These are phyloP conservation scores for Pseudogymnoascus sp. DNA, from an alignment of 2,329 filamentous ascomycete species.

Conservation along the genomic window DNA sequence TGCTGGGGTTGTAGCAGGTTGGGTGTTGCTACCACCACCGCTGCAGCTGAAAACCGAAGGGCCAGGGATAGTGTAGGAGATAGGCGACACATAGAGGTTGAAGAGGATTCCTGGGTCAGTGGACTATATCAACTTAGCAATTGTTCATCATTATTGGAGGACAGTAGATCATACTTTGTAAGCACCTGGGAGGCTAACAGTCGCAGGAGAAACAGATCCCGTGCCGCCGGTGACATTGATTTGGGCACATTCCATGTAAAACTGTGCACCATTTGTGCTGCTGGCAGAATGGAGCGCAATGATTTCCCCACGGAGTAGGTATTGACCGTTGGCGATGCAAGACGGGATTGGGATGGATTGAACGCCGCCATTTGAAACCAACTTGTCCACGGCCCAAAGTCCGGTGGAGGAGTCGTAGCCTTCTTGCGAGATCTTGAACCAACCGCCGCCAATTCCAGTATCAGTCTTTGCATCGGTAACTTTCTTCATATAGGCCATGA, in stretches of 20 bases:
- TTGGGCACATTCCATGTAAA: conserved; percentile 38
- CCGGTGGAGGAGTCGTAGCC: conserved; percentile 31
- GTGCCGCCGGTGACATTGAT: conserved; percentile 30
- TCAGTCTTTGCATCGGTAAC: conserved; percentile 28
- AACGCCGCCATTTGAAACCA: conserved; percentile 35
- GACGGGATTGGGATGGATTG: conserved; percentile 39
- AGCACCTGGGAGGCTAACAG: not conserved
- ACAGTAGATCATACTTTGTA: not conserved
- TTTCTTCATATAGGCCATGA: conserved; percentile 46
- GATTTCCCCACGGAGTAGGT: conserved; percentile 37
- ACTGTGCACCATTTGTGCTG: conserved; percentile 32
- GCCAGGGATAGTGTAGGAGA: conserved; percentile 36
- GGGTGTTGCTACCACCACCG: not conserved
- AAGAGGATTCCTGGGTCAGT: conserved; percentile 34
- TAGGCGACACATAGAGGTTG: conserved; percentile 31
- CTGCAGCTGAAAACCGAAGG: conserved; percentile 29
- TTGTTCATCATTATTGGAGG: conserved; percentile 17
- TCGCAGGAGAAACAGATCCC: conserved; percentile 11
- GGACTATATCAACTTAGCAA: conserved; percentile 28
- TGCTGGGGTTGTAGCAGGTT: not conserved
- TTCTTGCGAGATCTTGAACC: conserved; percentile 40
- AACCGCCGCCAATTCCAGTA: conserved; percentile 43
- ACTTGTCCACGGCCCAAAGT: conserved; percentile 33
- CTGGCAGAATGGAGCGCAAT: conserved; percentile 37
- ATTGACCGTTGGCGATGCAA: conserved; percentile 33